phyloP scores from a whole-genome alignment of 2,329 filamentous ascomycete genomes.

The Clathrospora elynae region DNA sequence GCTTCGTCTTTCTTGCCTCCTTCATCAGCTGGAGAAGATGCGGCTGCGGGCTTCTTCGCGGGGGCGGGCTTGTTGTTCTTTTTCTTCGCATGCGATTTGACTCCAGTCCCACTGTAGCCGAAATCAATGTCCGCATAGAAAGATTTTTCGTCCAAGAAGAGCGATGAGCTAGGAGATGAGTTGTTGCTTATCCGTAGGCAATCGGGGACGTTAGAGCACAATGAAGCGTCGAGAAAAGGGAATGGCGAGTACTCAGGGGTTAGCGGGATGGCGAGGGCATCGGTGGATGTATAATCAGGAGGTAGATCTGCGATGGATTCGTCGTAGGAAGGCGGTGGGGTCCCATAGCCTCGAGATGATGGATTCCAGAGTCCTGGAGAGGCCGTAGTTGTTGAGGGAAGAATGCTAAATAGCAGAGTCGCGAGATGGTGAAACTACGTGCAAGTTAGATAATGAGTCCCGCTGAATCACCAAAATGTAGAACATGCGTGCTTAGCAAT shows the following conservation, averaged over 20 bases:
- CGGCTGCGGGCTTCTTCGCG: constrained; percentile 35
- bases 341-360: constrained; percentile 22
- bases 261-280: constrained; percentile 49
- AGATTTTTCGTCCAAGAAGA: constrained; percentile 42
- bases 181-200: constrained; percentile 37
- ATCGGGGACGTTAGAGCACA: constrained; percentile 37
- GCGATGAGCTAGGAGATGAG: constrained; percentile 36
- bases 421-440: constrained; percentile 32
- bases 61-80: constrained; percentile 52
- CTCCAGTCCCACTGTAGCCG: constrained; percentile 57
- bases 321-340: constrained; percentile 51
- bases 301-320: constrained; percentile 52
- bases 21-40: constrained; percentile 49
- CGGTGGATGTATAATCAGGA: constrained; percentile 53
- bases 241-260: constrained; percentile 38
- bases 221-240: constrained; percentile 40
- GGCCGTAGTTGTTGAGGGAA: constrained; percentile 22
- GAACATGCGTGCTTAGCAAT: constrained; percentile 8
- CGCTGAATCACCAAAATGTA: constrained; percentile 6
- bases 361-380: constrained; percentile 37
- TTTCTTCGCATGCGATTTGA: constrained; percentile 60
- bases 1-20: constrained; percentile 56
- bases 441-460: constrained; percentile 29
- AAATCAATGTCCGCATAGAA: constrained; percentile 61
- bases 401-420: constrained; percentile 24